A percentile compares a stretch with the other conserved stretches of the same genome.
phyloP scores from a whole-genome alignment of 2,329 filamentous ascomycete genomes.

The Alternaria sp. region DNA sequence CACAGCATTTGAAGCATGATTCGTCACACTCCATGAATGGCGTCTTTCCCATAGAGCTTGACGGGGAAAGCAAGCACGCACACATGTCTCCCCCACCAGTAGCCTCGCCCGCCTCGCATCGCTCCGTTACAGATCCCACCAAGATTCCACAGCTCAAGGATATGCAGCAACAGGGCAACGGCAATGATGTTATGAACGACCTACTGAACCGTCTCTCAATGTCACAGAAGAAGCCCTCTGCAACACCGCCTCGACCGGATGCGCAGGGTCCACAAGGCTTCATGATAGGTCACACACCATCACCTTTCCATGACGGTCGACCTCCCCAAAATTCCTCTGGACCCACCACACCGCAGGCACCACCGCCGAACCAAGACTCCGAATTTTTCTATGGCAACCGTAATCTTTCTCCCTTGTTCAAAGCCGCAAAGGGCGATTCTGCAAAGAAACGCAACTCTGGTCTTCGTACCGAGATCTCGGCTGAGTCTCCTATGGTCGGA shows the following conservation, averaged over 20 bases:
- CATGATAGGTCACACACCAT: conserved; percentile 45
- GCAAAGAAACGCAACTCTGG: conserved; percentile 51
- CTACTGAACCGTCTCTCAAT: conserved; percentile 50
- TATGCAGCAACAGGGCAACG: conserved; percentile 49
- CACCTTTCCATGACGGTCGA: conserved; percentile 47
- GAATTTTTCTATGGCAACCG: conserved; percentile 52
- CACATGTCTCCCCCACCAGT: conserved; percentile 33
- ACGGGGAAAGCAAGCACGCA: conserved; percentile 37
- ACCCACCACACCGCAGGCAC: conserved; percentile 43
- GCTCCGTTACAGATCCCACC: conserved; percentile 43
- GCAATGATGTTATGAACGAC: conserved; percentile 54
- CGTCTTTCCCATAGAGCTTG: conserved; percentile 73
- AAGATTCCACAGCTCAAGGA: conserved; percentile 33
- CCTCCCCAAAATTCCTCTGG: conserved; percentile 42
- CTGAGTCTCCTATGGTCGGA: conserved; percentile 36
- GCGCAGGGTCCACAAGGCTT: conserved; percentile 32
- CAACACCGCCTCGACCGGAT: conserved; percentile 32
- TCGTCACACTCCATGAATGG: conserved; percentile 59
- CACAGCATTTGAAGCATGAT: conserved; percentile 50
- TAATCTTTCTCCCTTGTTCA: conserved; percentile 58
- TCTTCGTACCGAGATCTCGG: conserved; percentile 52
- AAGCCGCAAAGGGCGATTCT: conserved; percentile 54
- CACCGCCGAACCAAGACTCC: conserved; percentile 30
- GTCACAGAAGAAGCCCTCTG: conserved; percentile 37
- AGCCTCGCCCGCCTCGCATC: conserved; percentile 28